phyloP scores from a whole-genome alignment of 169 alveolate species.

The Cryptosporidium ryanae region DNA sequence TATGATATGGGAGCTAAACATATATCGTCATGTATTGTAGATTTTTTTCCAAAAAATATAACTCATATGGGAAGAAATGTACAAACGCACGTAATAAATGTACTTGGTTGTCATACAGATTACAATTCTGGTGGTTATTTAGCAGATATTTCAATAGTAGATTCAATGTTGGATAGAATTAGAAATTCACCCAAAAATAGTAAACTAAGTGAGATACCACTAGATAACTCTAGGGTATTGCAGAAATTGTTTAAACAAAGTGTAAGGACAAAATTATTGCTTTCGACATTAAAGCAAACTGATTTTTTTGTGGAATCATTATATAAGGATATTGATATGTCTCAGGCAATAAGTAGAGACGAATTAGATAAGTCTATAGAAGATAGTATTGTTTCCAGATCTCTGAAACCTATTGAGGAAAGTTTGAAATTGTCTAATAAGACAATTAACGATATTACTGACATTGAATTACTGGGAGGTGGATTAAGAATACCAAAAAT shows the following conservation, averaged over 20 bases:
- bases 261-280: slow-evolving; percentile 53
- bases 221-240: slow-evolving; percentile 41
- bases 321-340: slow-evolving; percentile 54
- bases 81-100: slow-evolving; percentile 42
- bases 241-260: slow-evolving; percentile 68
- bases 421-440: slow-evolving; percentile 76
- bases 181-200: slow-evolving; percentile 26
- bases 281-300: slow-evolving; percentile 60
- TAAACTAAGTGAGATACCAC: slow-evolving; percentile 41
- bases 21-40: slow-evolving; percentile 61
- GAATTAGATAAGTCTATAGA: slow-evolving; percentile 79
- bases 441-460: slow-evolving; percentile 74
- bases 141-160: slow-evolving; percentile 50
- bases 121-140: slow-evolving; percentile 55
- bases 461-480: slow-evolving; percentile 84
- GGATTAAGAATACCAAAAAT: slow-evolving; percentile 83
- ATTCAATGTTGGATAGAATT: slow-evolving; percentile 21
- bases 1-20: slow-evolving; percentile 72
- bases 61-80: slow-evolving; percentile 61
- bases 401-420: slow-evolving; percentile 78
- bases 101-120: slow-evolving; percentile 49
- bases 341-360: slow-evolving; percentile 74
- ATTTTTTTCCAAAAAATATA: slow-evolving; percentile 33
- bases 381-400: slow-evolving; percentile 61
- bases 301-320: slow-evolving; percentile 67